Evolutionary conservation across 768 basidiomycete species (phyloP).

Genomic region (Macrolepiota dolichaula): DNA sequence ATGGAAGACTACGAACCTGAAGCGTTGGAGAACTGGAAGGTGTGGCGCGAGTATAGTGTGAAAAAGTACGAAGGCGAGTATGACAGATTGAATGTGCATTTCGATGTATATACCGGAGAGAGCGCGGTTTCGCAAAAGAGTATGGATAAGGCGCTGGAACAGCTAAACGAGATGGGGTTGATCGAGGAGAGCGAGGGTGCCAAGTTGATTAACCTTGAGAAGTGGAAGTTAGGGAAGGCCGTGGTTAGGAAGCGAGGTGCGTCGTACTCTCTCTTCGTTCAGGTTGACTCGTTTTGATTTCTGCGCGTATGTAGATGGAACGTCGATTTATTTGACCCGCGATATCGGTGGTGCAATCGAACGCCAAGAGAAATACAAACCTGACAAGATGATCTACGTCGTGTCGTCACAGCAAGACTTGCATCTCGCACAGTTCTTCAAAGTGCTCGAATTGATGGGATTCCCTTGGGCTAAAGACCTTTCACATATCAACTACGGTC

Average conservation of each 20-base stretch:
- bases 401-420: constrained; percentile 85
- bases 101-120: constrained; percentile 92
- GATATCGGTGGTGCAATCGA: constrained; percentile 94
- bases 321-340: constrained; percentile 90
- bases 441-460: constrained; percentile 85
- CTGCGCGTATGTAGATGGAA: constrained; percentile 64
- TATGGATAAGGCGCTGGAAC: constrained; percentile 68
- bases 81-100: constrained; percentile 82
- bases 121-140: constrained; percentile 71
- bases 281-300: neutral
- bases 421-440: constrained; percentile 90
- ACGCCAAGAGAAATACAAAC: constrained; percentile 88
- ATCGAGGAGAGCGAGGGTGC: constrained; percentile 79
- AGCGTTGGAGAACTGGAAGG: constrained; percentile 84
- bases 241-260: constrained; percentile 79
- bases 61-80: constrained; percentile 89
- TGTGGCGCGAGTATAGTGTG: constrained; percentile 90
- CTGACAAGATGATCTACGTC: constrained; percentile 81
- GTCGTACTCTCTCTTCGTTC: constrained; percentile 14
- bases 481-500: constrained; percentile 87
- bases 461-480: constrained; percentile 83
- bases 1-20: constrained; percentile 93
- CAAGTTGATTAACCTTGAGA: constrained; percentile 81
- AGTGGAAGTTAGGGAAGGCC: constrained; percentile 90
- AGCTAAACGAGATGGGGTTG: constrained; percentile 66